Evolutionary conservation across 805 yeast species (phyloP).

Genomic region (Nakazawaea ernobii): DNA sequence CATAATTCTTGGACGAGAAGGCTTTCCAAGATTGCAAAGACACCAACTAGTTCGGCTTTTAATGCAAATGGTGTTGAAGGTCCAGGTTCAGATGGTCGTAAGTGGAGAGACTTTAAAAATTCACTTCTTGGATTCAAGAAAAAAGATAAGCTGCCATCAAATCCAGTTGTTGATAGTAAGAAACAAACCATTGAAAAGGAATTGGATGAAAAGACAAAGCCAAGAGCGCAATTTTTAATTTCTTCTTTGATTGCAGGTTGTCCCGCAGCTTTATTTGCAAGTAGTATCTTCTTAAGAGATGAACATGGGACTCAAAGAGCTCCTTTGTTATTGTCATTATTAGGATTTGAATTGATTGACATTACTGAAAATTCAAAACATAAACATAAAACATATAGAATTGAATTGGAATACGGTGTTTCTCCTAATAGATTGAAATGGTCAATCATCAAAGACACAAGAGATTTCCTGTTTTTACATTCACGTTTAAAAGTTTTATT

Average conservation of each 20-base stretch:
- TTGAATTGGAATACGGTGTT: constrained; percentile 88
- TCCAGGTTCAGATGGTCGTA: background rate
- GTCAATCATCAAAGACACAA: constrained; percentile 67
- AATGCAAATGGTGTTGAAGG: background rate
- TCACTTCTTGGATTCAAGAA: constrained; percentile 7
- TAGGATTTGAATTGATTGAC: constrained; percentile 60
- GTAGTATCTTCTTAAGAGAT: constrained; percentile 70
- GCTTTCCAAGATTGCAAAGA: constrained; percentile 3
- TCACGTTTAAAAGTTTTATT: constrained; percentile 54
- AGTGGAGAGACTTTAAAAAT: constrained; percentile 10
- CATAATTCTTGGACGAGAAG: constrained; percentile 5
- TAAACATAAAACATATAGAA: constrained; percentile 42
- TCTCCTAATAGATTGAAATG: constrained; percentile 75
- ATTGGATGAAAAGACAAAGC: constrained; percentile 17
- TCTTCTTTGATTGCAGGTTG: constrained; percentile 57
- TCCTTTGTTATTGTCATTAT: constrained; percentile 69
- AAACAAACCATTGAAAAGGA: constrained; percentile 2
- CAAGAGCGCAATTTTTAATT: constrained; percentile 29
- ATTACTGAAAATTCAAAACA: constrained; percentile 28
- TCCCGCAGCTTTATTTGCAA: constrained; percentile 70
- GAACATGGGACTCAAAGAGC: constrained; percentile 75
- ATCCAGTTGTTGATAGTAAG: background rate
- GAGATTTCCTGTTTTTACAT: constrained; percentile 70
- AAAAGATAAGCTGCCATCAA: background rate
- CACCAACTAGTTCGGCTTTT: background rate